Conservation (phyloP, 179 eudicot species). For the Spinacia oleracea region DNA sequence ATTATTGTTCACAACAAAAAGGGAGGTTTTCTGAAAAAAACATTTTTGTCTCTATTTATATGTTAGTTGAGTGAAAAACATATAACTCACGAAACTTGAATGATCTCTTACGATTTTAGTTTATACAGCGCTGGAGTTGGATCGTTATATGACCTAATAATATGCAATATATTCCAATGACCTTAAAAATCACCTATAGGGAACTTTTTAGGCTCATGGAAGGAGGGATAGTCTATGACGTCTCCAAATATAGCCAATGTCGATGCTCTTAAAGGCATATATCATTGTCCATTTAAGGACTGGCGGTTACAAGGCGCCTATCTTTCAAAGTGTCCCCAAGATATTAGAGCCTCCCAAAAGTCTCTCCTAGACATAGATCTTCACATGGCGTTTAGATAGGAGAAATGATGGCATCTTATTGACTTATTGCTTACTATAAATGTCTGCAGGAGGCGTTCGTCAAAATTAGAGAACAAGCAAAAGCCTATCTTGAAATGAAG, state of each 20-base stretch:
- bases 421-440: slow-evolving; percentile 3
- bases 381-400: neutral
- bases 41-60: neutral
- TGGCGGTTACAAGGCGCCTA: too few relatives aligned
- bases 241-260: neutral
- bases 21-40: neutral
- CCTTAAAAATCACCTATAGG: neutral
- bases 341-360: neutral
- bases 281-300: neutral
- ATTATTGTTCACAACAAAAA: too few relatives aligned
- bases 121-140: neutral
- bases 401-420: slow-evolving; percentile 9
- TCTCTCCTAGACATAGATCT: neutral
- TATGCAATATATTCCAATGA: neutral
- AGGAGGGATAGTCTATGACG: neutral
- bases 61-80: neutral
- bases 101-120: neutral
- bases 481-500: slow-evolving; percentile 94
- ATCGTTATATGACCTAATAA: neutral
- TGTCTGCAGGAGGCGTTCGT: slow-evolving; percentile 87
- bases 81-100: neutral
- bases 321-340: neutral
- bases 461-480: slow-evolving; percentile 97
- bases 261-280: neutral
- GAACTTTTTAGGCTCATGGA: neutral